phyloP scores from a whole-genome alignment of 306 rosid species.

The Vigna hirtella region DNA sequence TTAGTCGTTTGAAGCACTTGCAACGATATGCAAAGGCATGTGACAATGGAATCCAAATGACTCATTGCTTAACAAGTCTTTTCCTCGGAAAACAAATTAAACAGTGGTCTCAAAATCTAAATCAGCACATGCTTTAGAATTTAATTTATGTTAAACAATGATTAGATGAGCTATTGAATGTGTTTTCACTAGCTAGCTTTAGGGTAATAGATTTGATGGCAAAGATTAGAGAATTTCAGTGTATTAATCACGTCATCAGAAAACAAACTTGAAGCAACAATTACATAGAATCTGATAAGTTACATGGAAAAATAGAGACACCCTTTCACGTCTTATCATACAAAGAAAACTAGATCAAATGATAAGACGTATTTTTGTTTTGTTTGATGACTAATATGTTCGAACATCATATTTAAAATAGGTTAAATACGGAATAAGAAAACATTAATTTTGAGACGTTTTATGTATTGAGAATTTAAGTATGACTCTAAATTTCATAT shows the following conservation, averaged over 20 bases:
- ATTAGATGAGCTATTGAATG: constrained; percentile 16
- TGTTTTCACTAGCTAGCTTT: background rate
- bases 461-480: too few relatives aligned
- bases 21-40: constrained; percentile 49
- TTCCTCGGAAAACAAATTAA: background rate
- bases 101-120: constrained; percentile 8
- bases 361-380: background rate
- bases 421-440: too few relatives aligned
- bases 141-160: background rate
- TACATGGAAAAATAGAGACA: background rate
- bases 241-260: constrained; percentile 3
- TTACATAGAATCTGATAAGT: too few relatives aligned
- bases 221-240: constrained; percentile 2
- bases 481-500: too few relatives aligned
- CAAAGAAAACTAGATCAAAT: constrained; percentile 7
- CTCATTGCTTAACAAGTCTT: background rate
- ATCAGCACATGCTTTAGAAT: constrained; percentile 4
- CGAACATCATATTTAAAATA: too few relatives aligned
- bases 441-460: too few relatives aligned
- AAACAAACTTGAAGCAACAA: background rate
- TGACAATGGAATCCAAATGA: constrained; percentile 38
- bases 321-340: background rate
- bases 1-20: constrained; percentile 42
- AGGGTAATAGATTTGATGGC: background rate
- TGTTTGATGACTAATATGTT: too few relatives aligned